Evolutionary conservation across 2,329 filamentous ascomycete species (phyloP), one percentile per base, ranked within the genome.

Genomic region (Nannizziopsis barbatae): DNA sequence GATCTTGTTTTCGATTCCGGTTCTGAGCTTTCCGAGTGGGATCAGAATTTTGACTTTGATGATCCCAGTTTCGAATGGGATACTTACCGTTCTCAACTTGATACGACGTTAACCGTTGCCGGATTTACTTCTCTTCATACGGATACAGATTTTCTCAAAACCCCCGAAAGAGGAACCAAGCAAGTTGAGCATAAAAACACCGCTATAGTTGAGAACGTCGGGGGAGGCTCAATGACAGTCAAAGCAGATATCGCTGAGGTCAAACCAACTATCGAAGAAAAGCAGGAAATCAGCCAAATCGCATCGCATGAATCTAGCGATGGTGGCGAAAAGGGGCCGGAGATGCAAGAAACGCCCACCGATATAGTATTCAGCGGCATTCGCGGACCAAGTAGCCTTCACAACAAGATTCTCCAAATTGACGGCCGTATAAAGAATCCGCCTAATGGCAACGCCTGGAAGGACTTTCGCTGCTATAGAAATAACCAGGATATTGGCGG

Each of bases 401-500:
- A 56, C 6, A 49, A 46, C 1, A 64, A 62, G 31, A 69, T 71
- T 8, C 43, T 69, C 14, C 58, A 65, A 51, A 56, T 66, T 10
- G 68, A 71, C 50, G 68, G 68, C 12, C 66, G 68, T 20, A 54
- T 62, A 15, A 56, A 47, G 4, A 51, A 61, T 3, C 52, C 58
- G 3, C 60, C 61, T 4, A 59, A 59, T 36, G 58, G 60, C 1
- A 71, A 70, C 58, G 57, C 67, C 7, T 71, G 69, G 69, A 71
- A 70, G 49, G 60, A 65, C 32, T 58, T 71, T 17, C 67, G 69
- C 7, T 68, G 65, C 45, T 65, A 62, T 39, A 60, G 69, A 40
- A 60, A 69, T 32, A 70, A 71, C 35, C 69, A 71, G 55, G 69
- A 71, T 38, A 69, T 71, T 57, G 69, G 69, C 3, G 68, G 60